phyloP scores from a whole-genome alignment of 139 green algal genomes.

The Klebsormidium nitens region DNA sequence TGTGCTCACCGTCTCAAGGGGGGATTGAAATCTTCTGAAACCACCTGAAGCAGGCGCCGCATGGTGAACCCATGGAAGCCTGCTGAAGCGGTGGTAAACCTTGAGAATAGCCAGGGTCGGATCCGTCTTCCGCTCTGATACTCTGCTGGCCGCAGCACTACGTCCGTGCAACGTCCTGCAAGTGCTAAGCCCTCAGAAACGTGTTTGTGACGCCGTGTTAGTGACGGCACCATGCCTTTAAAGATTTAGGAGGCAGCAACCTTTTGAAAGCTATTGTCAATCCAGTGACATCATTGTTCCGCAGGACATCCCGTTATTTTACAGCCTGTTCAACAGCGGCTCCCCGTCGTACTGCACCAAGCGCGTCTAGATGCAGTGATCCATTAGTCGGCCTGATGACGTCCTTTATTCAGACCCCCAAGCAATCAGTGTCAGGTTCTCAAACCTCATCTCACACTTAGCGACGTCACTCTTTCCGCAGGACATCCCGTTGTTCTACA shows the following conservation, averaged over 20 bases:
- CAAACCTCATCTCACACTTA: slow-evolving; percentile 6
- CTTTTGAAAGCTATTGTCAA: no score
- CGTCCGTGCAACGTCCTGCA: no score
- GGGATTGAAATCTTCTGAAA: not conserved
- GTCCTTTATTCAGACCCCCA: not conserved
- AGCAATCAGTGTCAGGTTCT: not conserved
- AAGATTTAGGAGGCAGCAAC: no score
- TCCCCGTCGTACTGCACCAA: slow-evolving; percentile 33
- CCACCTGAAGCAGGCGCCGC: not conserved
- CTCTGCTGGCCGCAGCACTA: no score
- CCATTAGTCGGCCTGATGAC: slow-evolving; percentile 47
- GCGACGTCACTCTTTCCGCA: not conserved
- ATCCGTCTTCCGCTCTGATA: no score
- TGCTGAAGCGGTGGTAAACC: no score
- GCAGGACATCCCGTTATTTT: not conserved
- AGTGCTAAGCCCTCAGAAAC: no score
- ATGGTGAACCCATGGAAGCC: no score
- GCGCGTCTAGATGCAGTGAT: slow-evolving; percentile 51
- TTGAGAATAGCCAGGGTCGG: no score
- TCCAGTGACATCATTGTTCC: no score
- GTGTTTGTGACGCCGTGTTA: no score
- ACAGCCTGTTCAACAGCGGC: slow-evolving; percentile 9
- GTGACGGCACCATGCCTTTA: no score
- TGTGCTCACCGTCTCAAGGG: slow-evolving; percentile 28
- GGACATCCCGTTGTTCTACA: not conserved